Conservation (phyloP, 768 basidiomycete species). For the Punctularia strigosozonata region DNA sequence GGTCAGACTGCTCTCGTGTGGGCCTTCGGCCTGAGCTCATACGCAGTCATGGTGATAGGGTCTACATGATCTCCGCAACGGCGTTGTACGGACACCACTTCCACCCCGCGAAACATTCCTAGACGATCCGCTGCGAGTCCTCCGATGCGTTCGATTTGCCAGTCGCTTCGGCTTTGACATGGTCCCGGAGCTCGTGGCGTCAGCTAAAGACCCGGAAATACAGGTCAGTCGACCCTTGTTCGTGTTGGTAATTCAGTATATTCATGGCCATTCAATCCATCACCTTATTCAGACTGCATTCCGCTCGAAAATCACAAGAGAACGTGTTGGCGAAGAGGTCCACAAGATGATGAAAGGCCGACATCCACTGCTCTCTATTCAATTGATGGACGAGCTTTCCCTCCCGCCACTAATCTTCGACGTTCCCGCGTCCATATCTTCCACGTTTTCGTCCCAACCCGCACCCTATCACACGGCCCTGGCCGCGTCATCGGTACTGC, state of each 20-base stretch:
- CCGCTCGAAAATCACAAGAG: conserved; percentile 73
- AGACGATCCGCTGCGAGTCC: conserved; percentile 90
- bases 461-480: conserved; percentile 32
- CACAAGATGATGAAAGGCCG: conserved; percentile 88
- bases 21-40: neutral
- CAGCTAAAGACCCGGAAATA: conserved; percentile 48
- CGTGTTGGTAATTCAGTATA: neutral
- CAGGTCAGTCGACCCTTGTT: conserved; percentile 31
- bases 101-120: conserved; percentile 79
- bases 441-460: conserved; percentile 32
- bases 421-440: conserved; percentile 32
- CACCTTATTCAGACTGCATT: conserved; percentile 40
- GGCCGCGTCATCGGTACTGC: conserved; percentile 47
- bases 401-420: conserved; percentile 62
- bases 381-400: conserved; percentile 61
- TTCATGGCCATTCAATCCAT: neutral
- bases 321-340: conserved; percentile 85
- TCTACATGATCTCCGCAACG: conserved; percentile 66
- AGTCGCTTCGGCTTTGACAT: conserved; percentile 80
- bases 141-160: conserved; percentile 86
- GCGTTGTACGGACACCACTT: conserved; percentile 81
- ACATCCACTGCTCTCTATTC: conserved; percentile 62
- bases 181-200: conserved; percentile 51
- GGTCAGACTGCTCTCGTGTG: conserved; percentile 24
- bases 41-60: conserved; percentile 36